These are phyloP conservation scores for Gillenia trifoliata DNA, from an alignment of 306 rosid species.

Conservation along the genomic window DNA sequence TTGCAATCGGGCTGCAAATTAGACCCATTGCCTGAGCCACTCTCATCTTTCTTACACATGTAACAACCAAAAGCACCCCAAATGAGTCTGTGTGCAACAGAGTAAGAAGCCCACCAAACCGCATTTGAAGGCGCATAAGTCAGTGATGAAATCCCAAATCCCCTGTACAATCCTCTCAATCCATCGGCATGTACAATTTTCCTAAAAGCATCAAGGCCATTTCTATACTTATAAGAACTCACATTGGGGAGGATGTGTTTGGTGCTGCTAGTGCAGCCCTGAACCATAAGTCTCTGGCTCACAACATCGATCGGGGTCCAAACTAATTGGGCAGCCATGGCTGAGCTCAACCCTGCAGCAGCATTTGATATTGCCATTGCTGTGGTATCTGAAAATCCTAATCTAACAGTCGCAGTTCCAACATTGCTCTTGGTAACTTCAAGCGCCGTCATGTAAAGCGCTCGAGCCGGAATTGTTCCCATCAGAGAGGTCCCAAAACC, in stretches of 20 bases:
- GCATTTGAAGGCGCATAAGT: slow-evolving; percentile 97
- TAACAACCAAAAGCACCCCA: slow-evolving; percentile 65
- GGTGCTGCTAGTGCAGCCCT: slow-evolving; percentile 33
- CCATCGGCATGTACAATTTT: slow-evolving; percentile 76
- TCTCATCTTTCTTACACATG: slow-evolving; percentile 41
- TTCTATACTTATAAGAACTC: slow-evolving; percentile 46
- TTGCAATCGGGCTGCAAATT: slow-evolving; percentile 52
- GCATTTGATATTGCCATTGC: slow-evolving; percentile 72
- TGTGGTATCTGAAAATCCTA: slow-evolving; percentile 75
- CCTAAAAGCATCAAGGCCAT: slow-evolving; percentile 82
- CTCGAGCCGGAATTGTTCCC: slow-evolving; percentile 93
- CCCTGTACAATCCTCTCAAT: slow-evolving; percentile 74
- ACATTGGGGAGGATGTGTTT: slow-evolving; percentile 37
- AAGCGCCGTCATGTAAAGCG: slow-evolving; percentile 86
- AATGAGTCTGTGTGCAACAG: slow-evolving; percentile 67
- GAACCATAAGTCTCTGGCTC: slow-evolving; percentile 92
- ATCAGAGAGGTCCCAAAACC: slow-evolving; percentile 90
- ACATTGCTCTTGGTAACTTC: slow-evolving; percentile 84
- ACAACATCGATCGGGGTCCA: slow-evolving; percentile 98
- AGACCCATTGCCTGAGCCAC: slow-evolving; percentile 21
- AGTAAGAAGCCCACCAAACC: slow-evolving; percentile 97
- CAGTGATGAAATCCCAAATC: slow-evolving; percentile 81
- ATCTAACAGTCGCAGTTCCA: slow-evolving; percentile 45
- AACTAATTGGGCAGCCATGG: slow-evolving; percentile 90
- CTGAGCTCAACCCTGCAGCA: slow-evolving; percentile 78